Base-by-base conservation (phyloP, 257 asterid species). In the Asclepias syriaca region DNA sequence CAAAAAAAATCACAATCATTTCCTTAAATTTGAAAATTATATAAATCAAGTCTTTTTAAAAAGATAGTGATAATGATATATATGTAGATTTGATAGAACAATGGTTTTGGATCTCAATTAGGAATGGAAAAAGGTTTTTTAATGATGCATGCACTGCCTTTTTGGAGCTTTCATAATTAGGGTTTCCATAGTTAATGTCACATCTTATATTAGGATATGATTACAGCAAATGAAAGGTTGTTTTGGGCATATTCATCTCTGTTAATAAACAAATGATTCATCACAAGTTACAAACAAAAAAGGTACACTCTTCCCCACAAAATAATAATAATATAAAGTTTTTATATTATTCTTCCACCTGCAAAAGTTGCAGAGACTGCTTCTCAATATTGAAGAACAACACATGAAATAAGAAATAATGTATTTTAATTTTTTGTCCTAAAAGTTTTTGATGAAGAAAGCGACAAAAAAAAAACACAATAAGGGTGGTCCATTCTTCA, bases 231-330 rank as follows among this genome's bases (percentile, higher is more conserved):
- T 24, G 65, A 27, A 22, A 18, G 39, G 39, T 34, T 34, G 39
- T 34, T 14, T 27, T 29, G 60, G 18, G 50, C 73, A 69, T 11
- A 14, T 68, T 69, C 59, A 27, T 32, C 19, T 32, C 19, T 29
- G 19, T 29, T 53, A 24, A 69, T 8, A 37, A 16, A 34, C 37
- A n/a, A 68, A 68, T 68, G 45, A 49, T 68, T 68, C 72, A 51
- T 48, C 9, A 22, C 3, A 5, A 39, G 40, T 6, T 1, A 29
- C 11, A 18, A 40, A 29, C 8, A 64, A 16, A 21, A 39, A 32
- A 55, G 3, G 4, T 1, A 55, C 39, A 34, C 4, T 1, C 5
- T 3, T 3, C 39, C 39, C 39, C 4, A 34, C 5, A 34, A 34
- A 34, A 34, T 34, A 34, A 34, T 34, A 34, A 34, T 54, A 19